Evolutionary conservation across 2,329 filamentous ascomycete species (phyloP).

Genomic region (Talaromyces amestolkiae): DNA sequence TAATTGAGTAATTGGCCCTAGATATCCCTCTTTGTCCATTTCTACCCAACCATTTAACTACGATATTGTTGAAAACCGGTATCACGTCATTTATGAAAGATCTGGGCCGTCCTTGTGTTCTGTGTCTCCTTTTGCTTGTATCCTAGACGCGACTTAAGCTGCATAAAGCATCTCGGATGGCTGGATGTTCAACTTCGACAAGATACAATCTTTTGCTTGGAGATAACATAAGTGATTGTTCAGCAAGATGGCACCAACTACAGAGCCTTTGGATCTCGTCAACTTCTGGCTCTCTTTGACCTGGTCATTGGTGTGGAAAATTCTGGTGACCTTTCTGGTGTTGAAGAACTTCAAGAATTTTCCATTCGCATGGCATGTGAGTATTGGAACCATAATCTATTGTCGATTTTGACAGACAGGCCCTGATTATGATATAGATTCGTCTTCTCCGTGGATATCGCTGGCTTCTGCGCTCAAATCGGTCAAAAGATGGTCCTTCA

Average conservation of each 20-base stretch:
- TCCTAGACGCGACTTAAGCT: background rate
- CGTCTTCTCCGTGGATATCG: conserved; percentile 21
- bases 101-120: background rate
- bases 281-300: conserved; percentile 16
- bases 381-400: background rate
- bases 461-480: conserved; percentile 20
- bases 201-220: background rate
- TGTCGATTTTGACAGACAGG: background rate
- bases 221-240: background rate
- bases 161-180: background rate
- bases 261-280: conserved; percentile 16
- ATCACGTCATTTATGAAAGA: background rate
- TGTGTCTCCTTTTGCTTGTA: background rate
- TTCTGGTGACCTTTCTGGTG: conserved; percentile 14
- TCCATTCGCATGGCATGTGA: conserved; percentile 22
- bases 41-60: background rate
- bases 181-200: background rate
- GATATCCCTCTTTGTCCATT: background rate
- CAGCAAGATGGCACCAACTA: conserved; percentile 12
- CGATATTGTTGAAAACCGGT: background rate
- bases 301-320: conserved; percentile 19
- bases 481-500: conserved; percentile 16
- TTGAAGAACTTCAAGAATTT: conserved; percentile 21
- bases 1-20: background rate
- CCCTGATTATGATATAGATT: conserved; percentile 11